Evolutionary conservation across 768 basidiomycete genomes (phyloP), one percentile per base, ranked within the genome.

Genomic region (Phaffia tasmanica): DNA sequence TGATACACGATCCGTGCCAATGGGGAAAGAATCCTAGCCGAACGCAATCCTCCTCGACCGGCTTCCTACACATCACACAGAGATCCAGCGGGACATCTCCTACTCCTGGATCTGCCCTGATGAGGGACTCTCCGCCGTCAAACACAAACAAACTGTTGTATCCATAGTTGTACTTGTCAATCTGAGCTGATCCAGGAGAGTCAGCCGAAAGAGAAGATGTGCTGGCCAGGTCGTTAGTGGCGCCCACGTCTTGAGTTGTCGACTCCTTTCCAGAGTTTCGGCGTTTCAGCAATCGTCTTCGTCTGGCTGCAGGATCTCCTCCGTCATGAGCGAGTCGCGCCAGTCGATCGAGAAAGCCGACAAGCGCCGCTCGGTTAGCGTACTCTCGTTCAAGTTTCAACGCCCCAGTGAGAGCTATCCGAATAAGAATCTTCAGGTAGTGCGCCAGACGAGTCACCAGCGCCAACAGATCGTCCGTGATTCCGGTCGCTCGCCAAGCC

Each of bases 401-500:
- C 5, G 92, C 89, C 7, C 92, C 93, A 0, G 95, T 97, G 56
- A 99, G 80, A 2, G 95, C 92, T 70, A 99, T 98, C 60, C 95
- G 87, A 70, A 99, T 99, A 63, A 99, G 84, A 77, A 99, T 98
- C 80, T 99, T 99, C 74, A 99, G 85, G 77, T 99, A 98, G 77
- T 99, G 95, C 6, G 95, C 95, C 47, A 99, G 81, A n/a, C 95
- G 94, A 0, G 95, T 99, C 70, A 99, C 95, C 57, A 99, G 84
- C 21, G 93, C 91, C 47, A 98, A 84, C 16, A 99, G 80, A 72
- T 98, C 95, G 77, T 97, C 89, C 21, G 93, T 97, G 86, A 98
- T 93, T 61, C 88, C 89, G 85, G 91, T 90, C 72, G 89, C 80
- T 67, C 88, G 85, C 35, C 62, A 56, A 16, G 88, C 83, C 47